A percentile compares a stretch with the other conserved stretches of the same genome.
phyloP scores from a whole-genome alignment of 1,284 basidiomycete species.

The Cutaneotrichosporon arboriforme region DNA sequence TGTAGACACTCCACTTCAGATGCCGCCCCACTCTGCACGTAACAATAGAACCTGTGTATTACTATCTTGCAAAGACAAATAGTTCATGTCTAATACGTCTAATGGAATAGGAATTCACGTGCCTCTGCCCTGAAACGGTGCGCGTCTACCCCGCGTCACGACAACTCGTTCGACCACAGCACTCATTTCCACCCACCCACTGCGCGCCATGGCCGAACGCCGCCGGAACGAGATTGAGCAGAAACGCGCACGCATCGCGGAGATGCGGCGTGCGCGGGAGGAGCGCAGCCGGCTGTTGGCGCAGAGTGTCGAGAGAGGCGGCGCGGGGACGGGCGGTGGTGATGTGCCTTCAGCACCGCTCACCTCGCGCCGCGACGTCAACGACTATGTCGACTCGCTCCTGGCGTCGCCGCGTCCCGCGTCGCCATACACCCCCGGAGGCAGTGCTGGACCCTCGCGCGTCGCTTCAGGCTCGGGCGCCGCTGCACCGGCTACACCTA shows the following conservation, averaged over 20 bases:
- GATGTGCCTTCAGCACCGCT: constrained; percentile 15
- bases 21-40: no score
- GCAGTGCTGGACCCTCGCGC: neutral
- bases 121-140: no score
- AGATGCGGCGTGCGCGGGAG: constrained; percentile 50
- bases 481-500: neutral
- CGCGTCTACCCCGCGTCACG: no score
- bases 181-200: neutral
- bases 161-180: neutral
- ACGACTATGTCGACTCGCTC: constrained; percentile 61
- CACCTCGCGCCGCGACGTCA: constrained; percentile 54
- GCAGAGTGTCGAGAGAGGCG: constrained; percentile 18
- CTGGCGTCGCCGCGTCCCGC: constrained; percentile 48
- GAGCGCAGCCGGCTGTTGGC: constrained; percentile 37
- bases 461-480: neutral
- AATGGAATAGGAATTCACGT: no score
- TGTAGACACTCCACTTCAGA: no score
- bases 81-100: no score
- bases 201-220: constrained; percentile 37
- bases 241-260: constrained; percentile 81
- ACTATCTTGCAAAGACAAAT: no score
- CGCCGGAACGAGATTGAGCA: constrained; percentile 81
- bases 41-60: no score
- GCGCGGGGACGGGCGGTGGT: neutral
- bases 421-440: constrained; percentile 4